Evolutionary conservation across 345 rosid species (phyloP).

Genomic region (Erysimum cheiranthoides): DNA sequence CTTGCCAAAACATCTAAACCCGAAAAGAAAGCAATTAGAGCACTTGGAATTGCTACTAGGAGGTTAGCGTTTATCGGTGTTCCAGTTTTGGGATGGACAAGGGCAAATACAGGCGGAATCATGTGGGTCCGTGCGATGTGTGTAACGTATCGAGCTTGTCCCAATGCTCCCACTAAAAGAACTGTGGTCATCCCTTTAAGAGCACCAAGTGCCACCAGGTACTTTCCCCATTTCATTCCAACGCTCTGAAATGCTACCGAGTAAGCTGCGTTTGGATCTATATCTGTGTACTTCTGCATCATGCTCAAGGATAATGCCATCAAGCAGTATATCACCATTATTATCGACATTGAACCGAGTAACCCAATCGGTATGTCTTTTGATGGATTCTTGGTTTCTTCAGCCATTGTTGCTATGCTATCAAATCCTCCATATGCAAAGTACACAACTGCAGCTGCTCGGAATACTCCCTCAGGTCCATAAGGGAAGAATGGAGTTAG

Average conservation of each 20-base stretch:
- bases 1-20: constrained; percentile 59
- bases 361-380: constrained; percentile 70
- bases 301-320: constrained; percentile 54
- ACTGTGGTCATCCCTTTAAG: constrained; percentile 74
- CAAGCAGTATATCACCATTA: constrained; percentile 51
- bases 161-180: constrained; percentile 55
- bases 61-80: constrained; percentile 66
- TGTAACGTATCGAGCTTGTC: constrained; percentile 72
- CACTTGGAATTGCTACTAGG: constrained; percentile 55
- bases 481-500: constrained; percentile 52
- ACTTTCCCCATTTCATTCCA: constrained; percentile 70
- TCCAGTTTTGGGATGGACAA: constrained; percentile 55
- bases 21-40: constrained; percentile 61
- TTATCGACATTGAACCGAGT: constrained; percentile 63
- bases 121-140: constrained; percentile 72
- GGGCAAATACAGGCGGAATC: constrained; percentile 66
- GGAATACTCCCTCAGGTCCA: constrained; percentile 58
- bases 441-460: constrained; percentile 63
- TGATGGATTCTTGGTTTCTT: constrained; percentile 68
- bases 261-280: constrained; percentile 66
- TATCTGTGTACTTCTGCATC: constrained; percentile 58
- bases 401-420: constrained; percentile 67
- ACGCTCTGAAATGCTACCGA: constrained; percentile 59
- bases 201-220: constrained; percentile 68
- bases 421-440: constrained; percentile 74